Base-by-base conservation (phyloP, 2,329 filamentous ascomycete genomes). In the Truncatella angustata region DNA sequence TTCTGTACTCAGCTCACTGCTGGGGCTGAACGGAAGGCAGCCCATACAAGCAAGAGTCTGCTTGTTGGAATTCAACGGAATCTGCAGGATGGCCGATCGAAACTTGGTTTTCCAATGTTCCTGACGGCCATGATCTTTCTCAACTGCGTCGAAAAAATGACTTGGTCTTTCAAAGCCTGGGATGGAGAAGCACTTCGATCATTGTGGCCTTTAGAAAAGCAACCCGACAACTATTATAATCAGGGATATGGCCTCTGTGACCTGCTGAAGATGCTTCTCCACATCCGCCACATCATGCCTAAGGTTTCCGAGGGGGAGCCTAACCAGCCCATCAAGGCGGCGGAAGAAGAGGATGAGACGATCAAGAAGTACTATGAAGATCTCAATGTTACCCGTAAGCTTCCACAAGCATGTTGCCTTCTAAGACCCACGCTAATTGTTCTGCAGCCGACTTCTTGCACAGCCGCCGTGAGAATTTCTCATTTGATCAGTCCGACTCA, bases 81-180 rank as follows among this genome's bases (percentile, higher is more conserved):
- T 34, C 70, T 87, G 28, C 78, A 85, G 54, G 81, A 85, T 60
- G 81, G 80, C 66, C 82, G 84, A 60, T 76, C 75, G 51, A 81
- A 78, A 59, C 75, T 82, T 49, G 79, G 78, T 28, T 85, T 84
- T 60, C 77, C 77, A 57, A 80, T 84, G 67, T 86, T 84, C 60
- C 75, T 86, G 20, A 78, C 82, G 3, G 77, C 81, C 3, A 66
- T 87, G 51, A 79, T 87, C 50, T 79, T 86, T 55, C 75, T 87
- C 44, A 85, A 85, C 61, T 85, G 82, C 57, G 74, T 86, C 12
- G 84, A 87, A 63, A 87, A 86, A 68, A 83, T 82, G 0, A 86
- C 83, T 0, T 87, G 84, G 84, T 79, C 81, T 1, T 86, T 86
- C 69, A 85, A 85, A 56, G 82, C 81, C 2, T 87, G 83, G 82